Conservation (phyloP, 257 asterid species). For the Solanum neorickii region DNA sequence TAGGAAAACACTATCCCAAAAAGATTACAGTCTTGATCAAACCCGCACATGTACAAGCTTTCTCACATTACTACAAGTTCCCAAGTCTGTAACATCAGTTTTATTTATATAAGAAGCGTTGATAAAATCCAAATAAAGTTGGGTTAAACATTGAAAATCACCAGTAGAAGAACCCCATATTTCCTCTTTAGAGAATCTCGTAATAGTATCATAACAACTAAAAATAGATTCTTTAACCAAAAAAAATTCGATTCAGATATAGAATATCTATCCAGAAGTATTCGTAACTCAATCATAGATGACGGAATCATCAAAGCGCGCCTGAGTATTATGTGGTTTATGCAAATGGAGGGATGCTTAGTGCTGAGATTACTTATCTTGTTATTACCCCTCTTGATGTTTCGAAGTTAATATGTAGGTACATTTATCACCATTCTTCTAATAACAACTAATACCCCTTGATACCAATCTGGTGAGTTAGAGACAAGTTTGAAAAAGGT, state of each 20-base stretch:
- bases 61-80: neutral
- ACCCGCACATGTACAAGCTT: neutral
- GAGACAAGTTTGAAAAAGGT: neutral
- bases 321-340: constrained; percentile 20
- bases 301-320: neutral
- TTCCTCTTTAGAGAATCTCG: neutral
- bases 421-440: neutral
- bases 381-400: constrained; percentile 33
- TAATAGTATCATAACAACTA: neutral
- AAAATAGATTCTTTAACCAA: neutral
- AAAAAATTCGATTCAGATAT: neutral
- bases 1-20: neutral
- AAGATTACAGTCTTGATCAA: neutral
- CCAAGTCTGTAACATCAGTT: neutral
- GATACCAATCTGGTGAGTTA: neutral
- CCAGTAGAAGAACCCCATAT: neutral
- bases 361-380: constrained; percentile 30
- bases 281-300: neutral
- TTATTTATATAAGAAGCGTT: neutral
- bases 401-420: constrained; percentile 43
- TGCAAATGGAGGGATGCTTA: constrained; percentile 26
- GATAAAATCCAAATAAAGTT: neutral
- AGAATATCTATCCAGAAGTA: neutral
- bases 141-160: neutral
- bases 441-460: neutral